Percentiles rank a stretch among this genome's conserved stretches.
Conservation (phyloP, 1,139 yeast species). For the Hansenula sp. region DNA sequence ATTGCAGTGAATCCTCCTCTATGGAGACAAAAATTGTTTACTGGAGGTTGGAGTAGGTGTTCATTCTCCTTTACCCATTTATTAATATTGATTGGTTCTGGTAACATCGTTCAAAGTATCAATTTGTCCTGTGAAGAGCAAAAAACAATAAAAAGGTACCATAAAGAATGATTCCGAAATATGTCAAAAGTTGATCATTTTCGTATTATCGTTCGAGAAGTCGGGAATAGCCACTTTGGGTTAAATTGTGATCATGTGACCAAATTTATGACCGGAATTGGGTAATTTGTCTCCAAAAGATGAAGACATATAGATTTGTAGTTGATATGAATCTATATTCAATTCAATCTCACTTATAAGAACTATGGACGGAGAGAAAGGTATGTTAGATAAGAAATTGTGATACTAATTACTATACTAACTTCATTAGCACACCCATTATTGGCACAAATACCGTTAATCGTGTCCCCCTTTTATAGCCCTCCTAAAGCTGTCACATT, state of each 20-base stretch:
- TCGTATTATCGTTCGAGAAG: background rate
- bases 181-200: no score
- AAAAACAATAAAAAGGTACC: background rate
- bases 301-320: no score
- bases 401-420: background rate
- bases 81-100: constrained; percentile 67
- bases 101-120: constrained; percentile 39
- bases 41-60: constrained; percentile 82
- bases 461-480: constrained; percentile 48
- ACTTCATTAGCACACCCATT: constrained; percentile 40
- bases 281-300: no score
- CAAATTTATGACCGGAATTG: no score
- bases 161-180: no score
- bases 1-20: constrained; percentile 90
- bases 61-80: constrained; percentile 79
- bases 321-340: no score
- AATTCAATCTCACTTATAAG: no score
- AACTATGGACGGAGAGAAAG: constrained; percentile 2
- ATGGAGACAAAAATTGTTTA: constrained; percentile 85
- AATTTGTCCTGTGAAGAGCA: background rate
- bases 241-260: background rate
- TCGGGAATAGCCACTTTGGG: background rate
- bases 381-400: no score
- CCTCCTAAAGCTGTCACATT: constrained; percentile 58
- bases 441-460: constrained; percentile 53